Evolutionary conservation across 1,139 yeast species (phyloP).

Genomic region (Yamadazyma kanchanaburiensis): DNA sequence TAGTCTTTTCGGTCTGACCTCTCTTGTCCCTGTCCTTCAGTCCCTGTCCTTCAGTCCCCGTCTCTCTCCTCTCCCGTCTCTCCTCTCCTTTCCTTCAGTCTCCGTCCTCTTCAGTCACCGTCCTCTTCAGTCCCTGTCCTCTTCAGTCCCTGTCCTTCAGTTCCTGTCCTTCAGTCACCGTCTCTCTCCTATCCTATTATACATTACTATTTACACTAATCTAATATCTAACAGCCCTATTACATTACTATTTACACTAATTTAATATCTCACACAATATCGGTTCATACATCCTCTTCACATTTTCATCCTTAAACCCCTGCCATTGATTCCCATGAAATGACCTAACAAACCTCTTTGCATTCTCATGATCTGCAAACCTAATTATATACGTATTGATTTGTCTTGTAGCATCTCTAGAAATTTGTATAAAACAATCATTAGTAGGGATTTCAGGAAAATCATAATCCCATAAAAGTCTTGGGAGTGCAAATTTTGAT

Average conservation of each 20-base stretch:
- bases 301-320: conserved; percentile 22
- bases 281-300: conserved; percentile 34
- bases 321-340: conserved; percentile 51
- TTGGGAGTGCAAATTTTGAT: conserved; percentile 26
- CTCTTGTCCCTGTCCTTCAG: too few relatives aligned
- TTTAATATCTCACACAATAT: conserved; percentile 36
- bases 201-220: too few relatives aligned
- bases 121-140: conserved; percentile 1
- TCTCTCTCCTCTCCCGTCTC: too few relatives aligned
- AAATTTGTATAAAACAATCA: conserved; percentile 18
- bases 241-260: conserved; percentile 8
- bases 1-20: too few relatives aligned
- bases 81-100: too few relatives aligned
- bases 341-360: conserved; percentile 52
- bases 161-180: too few relatives aligned
- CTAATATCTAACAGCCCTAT: neutral
- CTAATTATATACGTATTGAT: conserved; percentile 35
- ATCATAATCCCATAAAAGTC: conserved; percentile 40
- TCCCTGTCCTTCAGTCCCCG: too few relatives aligned
- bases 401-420: conserved; percentile 26
- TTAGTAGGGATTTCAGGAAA: conserved; percentile 17
- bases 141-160: neutral
- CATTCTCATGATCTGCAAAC: conserved; percentile 47
- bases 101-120: too few relatives aligned
- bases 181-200: too few relatives aligned